These are phyloP conservation scores for Yarrowia bubula DNA, from an alignment of 805 yeast species.

Conservation along the genomic window DNA sequence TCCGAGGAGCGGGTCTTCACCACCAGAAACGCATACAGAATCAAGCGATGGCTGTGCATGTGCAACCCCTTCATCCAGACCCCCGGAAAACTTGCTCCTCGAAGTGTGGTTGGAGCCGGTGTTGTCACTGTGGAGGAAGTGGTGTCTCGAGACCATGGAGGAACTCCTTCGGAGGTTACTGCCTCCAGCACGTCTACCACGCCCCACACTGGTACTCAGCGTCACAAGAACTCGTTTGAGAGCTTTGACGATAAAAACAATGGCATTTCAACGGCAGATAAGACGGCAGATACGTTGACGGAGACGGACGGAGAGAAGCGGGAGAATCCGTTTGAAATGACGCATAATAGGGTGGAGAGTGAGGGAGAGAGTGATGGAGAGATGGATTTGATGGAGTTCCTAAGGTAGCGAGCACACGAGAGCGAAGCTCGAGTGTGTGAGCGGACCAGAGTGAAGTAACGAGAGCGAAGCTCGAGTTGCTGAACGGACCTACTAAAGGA, in stretches of 20 bases:
- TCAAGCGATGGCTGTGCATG: conserved; percentile 25
- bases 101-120: conserved; percentile 5
- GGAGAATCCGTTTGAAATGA: conserved; percentile 19
- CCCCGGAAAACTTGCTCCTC: conserved; percentile 7
- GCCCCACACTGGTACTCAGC: conserved; percentile 1
- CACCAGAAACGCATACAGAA: conserved; percentile 16
- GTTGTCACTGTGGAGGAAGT: background rate
- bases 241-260: conserved; percentile 5
- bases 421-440: background rate
- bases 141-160: background rate
- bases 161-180: background rate
- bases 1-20: conserved; percentile 27
- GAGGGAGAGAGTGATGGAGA: conserved; percentile 26
- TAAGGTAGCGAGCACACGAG: background rate
- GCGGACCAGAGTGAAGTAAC: background rate
- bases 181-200: conserved; percentile 1
- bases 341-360: conserved; percentile 1
- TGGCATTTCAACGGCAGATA: background rate
- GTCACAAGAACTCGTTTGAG: conserved; percentile 13
- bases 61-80: conserved; percentile 3
- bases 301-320: conserved; percentile 9
- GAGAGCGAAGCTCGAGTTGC: background rate
- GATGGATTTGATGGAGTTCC: conserved; percentile 29
- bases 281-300: conserved; percentile 12
- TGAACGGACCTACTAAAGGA: too few species aligned